Evolutionary conservation across 345 rosid genomes (phyloP).

Genomic region (Corchorus capsularis): DNA sequence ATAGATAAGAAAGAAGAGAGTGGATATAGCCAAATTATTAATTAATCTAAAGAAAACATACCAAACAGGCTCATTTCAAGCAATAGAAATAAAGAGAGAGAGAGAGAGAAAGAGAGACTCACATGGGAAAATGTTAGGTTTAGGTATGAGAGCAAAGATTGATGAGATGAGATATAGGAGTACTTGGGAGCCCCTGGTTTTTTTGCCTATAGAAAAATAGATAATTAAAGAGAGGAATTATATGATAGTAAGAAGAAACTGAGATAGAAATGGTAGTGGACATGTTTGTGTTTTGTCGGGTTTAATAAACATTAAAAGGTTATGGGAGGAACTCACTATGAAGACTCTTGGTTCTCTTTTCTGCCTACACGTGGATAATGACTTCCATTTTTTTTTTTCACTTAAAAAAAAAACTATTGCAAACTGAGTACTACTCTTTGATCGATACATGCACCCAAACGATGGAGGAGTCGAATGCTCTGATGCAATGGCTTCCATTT

Average conservation of each 20-base stretch:
- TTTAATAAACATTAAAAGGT: slow-evolving; percentile 21
- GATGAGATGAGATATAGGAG: slow-evolving; percentile 3
- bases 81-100: background rate
- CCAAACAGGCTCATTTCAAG: slow-evolving; percentile 2
- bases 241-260: slow-evolving; percentile 36
- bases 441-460: too few species aligned
- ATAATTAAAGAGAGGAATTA: background rate
- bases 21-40: background rate
- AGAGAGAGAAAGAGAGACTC: slow-evolving; percentile 24
- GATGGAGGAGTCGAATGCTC: background rate
- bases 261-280: slow-evolving; percentile 40
- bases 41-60: background rate
- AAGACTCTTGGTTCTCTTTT: slow-evolving; percentile 23
- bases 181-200: slow-evolving; percentile 10
- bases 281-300: slow-evolving; percentile 51
- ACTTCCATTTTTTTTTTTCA: background rate
- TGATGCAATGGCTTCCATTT: background rate
- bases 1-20: background rate
- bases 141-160: background rate
- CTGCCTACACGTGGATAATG: slow-evolving; percentile 30
- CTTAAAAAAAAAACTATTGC: background rate
- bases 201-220: slow-evolving; percentile 17
- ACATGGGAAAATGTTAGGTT: slow-evolving; percentile 34
- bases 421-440: too few species aligned
- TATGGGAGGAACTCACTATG: slow-evolving; percentile 22